Evolutionary conservation across 2,329 filamentous ascomycete genomes (phyloP), one percentile per base, ranked within the genome.

Genomic region (Acephala macrosclerotiorum): DNA sequence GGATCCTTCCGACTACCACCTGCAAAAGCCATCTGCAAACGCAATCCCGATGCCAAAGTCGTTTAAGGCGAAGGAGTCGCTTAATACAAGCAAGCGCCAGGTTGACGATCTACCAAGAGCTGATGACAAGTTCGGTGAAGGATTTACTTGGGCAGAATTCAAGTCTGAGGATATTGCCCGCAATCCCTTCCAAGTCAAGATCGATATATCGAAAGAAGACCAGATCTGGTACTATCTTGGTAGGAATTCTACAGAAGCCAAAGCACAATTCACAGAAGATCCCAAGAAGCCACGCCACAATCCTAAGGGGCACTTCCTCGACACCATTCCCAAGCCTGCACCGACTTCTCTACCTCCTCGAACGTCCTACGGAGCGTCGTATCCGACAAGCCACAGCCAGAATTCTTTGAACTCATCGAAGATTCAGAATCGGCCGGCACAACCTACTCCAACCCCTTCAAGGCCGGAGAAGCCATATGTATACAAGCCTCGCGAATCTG

Each of bases 141-240:
- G 89, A 59, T 89, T 84, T 77, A 87, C 85, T 22, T 94, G 91
- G 91, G 87, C 90, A 60, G 94, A 97, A 76, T 97, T 97, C 78
- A 86, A 92, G 73, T 85, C 83, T 69, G 80, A 85, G 58, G 84
- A 86, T 71, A 83, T 86, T 49, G 80, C 84, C 60, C 75, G 75
- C 68, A 91, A 90, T 72, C 82, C 82, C 68, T 82, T 81, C 61
- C 88, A 92, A 77, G 84, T 83, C 75, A 91, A 89, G 78, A 82
- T 96, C 65, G 88, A 97, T 74, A 11, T n/a, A 29, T 79, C 79
- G 67, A 92, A 91, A 76, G 84, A 89, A 18, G 87, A 95, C 67
- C 90, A 92, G 75, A 78, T 97, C 20, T 98, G 94, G 93, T 87
- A 93, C 80, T 98, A 97, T 77, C 84, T 99, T 66, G 93, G 93